Percentiles rank a stretch among this genome's conserved stretches.
phyloP scores from a whole-genome alignment of 1,139 yeast genomes.

The Geotrichum cucujoidarum region DNA sequence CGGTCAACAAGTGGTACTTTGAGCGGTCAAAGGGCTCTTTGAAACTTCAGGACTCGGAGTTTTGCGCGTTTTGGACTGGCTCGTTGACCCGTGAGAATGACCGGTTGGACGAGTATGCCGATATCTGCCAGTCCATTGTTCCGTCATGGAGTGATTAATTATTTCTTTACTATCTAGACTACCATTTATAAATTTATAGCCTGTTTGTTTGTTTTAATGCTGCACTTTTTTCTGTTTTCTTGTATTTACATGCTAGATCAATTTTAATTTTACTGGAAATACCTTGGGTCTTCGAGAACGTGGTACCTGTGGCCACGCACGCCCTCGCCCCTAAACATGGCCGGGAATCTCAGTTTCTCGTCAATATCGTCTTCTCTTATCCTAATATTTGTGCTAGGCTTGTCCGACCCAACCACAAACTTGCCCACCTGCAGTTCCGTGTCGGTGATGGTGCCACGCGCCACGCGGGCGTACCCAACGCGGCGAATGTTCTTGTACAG shows the following conservation, averaged over 20 bases:
- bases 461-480: constrained; percentile 88
- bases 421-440: constrained; percentile 95
- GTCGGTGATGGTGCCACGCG: constrained; percentile 91
- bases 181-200: too few relatives aligned
- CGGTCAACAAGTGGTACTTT: constrained; percentile 96
- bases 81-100: constrained; percentile 37
- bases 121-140: constrained; percentile 41
- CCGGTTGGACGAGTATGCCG: constrained; percentile 36
- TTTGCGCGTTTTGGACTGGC: constrained; percentile 72
- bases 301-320: constrained; percentile 91
- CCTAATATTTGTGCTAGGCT: constrained; percentile 49
- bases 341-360: constrained; percentile 69
- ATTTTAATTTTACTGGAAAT: constrained; percentile 51
- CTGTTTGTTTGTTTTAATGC: too few relatives aligned
- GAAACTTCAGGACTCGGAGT: constrained; percentile 48
- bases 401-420: constrained; percentile 57
- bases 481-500: constrained; percentile 81
- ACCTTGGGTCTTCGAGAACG: constrained; percentile 83
- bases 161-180: neutral
- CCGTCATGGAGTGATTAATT: constrained; percentile 35
- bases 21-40: constrained; percentile 79
- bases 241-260: too few relatives aligned
- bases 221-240: too few relatives aligned
- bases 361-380: constrained; percentile 55
- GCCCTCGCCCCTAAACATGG: constrained; percentile 80